Base-by-base conservation (phyloP, 192 early-diverging fungal genomes). In the Podila horticola region DNA sequence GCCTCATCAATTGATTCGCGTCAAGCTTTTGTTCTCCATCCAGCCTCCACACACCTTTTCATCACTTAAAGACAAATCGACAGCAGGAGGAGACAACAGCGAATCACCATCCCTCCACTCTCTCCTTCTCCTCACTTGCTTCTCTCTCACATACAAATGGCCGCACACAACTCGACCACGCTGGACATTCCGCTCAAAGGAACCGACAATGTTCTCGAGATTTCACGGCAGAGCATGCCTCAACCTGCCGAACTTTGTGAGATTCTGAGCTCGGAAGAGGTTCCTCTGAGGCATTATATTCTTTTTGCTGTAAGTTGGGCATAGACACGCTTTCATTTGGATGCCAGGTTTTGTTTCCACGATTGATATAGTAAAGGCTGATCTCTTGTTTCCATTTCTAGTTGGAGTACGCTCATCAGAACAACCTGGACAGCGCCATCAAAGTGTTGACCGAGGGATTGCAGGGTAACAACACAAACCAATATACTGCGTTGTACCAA, bases 321-420 rank as follows among this genome's bases (percentile, higher is more conserved):
- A n/a, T 33, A 20, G 24, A 5, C 19, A 33, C 24, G 22, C 33
- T 55, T 12, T 26, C 11, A 36, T 33, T 19, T n/a, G 29, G 3
- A 41, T 24, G n/a, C 33, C 51, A 31, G 6, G 17, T 65, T 11
- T 28, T 50, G 38, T 5, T 45, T 49, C 20, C 36, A 20, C 8
- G 15, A 45, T 1, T 30, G 38, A 9, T 57, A 41, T 19, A 31
- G 52, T 70, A 59, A 68, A 57, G 36, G 58, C 72, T 11, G 36
- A 30, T 64, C 59, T 64, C 22, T 28, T 41, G 15, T 30, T 70
- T 61, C 49, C 59, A 51, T 26, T 51, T 26, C 22, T 71, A 93
- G 86, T 83, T 91, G 31, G 94, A 94, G 77, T 96, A 94, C 84
- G 90, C 90, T 69, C 86, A 89, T 61, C 91, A 93, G 61, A 85